phyloP scores from a whole-genome alignment of 2,329 filamentous ascomycete species.

The Colletotrichum endophyticum region DNA sequence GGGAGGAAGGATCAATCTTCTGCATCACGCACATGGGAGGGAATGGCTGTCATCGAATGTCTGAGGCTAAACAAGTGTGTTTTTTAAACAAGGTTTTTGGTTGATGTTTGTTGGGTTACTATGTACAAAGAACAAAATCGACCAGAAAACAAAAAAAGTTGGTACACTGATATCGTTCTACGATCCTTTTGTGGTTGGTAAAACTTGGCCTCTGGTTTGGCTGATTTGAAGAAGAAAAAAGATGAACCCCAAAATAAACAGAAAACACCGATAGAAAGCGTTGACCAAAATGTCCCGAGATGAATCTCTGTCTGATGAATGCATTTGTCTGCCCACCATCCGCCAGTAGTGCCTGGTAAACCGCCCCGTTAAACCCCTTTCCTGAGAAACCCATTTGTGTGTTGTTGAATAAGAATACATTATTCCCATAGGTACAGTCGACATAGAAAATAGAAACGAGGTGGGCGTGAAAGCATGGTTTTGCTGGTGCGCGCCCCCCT shows the following conservation, averaged over 20 bases:
- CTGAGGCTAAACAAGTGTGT: neutral
- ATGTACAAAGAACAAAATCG: slow-evolving; percentile 4
- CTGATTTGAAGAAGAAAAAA: neutral
- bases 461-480: neutral
- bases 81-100: neutral
- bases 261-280: neutral
- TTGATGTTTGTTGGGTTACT: neutral
- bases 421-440: slow-evolving; percentile 11
- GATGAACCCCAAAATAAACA: neutral
- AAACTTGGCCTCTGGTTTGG: slow-evolving; percentile 6
- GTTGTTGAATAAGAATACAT: slow-evolving; percentile 4
- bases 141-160: neutral
- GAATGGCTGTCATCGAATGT: neutral
- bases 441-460: neutral
- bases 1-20: neutral
- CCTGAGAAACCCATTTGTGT: neutral
- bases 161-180: slow-evolving; percentile 20
- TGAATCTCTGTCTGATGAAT: neutral
- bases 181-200: slow-evolving; percentile 3
- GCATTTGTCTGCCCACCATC: neutral
- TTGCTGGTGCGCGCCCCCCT: neutral
- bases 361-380: neutral
- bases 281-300: neutral
- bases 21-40: neutral
- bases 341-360: neutral